phyloP scores from a whole-genome alignment of 2,329 filamentous ascomycete genomes.

The Alternaria brassicicola region DNA sequence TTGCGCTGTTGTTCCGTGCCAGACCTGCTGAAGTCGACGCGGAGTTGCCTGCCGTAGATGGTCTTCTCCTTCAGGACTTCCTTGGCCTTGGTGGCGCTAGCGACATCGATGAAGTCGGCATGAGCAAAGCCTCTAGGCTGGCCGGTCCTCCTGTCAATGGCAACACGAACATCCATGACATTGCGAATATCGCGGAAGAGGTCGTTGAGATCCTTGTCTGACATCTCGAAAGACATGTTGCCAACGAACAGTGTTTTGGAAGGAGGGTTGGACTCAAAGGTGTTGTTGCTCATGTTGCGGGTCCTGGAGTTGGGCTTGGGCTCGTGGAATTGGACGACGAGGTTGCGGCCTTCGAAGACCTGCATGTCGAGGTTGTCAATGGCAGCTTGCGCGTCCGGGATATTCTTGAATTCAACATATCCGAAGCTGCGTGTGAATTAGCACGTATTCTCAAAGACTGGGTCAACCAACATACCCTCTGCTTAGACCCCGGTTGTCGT shows the following conservation, averaged over 20 bases:
- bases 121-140: slow-evolving; percentile 85
- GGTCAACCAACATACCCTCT: slow-evolving; percentile 63
- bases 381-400: slow-evolving; percentile 62
- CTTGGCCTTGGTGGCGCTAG: slow-evolving; percentile 67
- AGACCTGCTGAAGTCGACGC: slow-evolving; percentile 65
- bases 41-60: slow-evolving; percentile 70
- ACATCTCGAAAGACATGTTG: slow-evolving; percentile 85
- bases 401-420: slow-evolving; percentile 65
- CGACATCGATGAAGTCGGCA: slow-evolving; percentile 74
- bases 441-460: neutral
- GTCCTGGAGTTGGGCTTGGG: slow-evolving; percentile 25
- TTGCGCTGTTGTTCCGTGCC: slow-evolving; percentile 13
- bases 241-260: slow-evolving; percentile 78
- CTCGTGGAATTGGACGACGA: slow-evolving; percentile 66
- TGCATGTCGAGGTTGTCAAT: slow-evolving; percentile 64
- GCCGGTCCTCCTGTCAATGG: slow-evolving; percentile 80
- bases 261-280: slow-evolving; percentile 51
- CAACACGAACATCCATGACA: slow-evolving; percentile 77
- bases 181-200: slow-evolving; percentile 74
- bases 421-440: slow-evolving; percentile 61
- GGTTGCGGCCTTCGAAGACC: slow-evolving; percentile 67
- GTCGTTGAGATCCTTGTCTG: slow-evolving; percentile 79
- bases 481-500: slow-evolving; percentile 67
- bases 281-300: neutral
- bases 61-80: slow-evolving; percentile 62